A percentile compares a stretch with the other conserved stretches of the same genome.
These are phyloP conservation scores for Gynochthodes officinalis DNA, from an alignment of 257 asterid species.

Conservation along the genomic window DNA sequence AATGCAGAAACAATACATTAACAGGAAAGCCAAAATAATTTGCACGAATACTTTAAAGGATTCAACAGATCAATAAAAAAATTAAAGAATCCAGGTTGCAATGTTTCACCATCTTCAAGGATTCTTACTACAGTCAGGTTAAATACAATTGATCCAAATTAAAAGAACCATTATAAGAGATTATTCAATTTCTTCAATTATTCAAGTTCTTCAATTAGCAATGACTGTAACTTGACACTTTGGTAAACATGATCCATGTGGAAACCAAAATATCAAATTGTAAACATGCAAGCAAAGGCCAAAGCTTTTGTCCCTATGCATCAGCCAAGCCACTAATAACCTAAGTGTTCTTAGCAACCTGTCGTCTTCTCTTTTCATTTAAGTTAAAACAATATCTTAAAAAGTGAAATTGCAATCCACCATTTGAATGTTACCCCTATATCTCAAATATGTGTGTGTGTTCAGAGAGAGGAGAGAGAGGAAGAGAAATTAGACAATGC, in stretches of 20 bases:
- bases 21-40: too few species aligned
- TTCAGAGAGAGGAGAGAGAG: neutral
- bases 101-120: neutral
- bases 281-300: neutral
- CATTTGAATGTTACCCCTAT: neutral
- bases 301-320: neutral
- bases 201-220: too few species aligned
- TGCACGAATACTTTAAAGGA: neutral
- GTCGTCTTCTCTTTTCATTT: neutral
- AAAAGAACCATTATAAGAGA: neutral
- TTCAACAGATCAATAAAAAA: neutral
- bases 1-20: neutral
- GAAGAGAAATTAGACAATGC: neutral
- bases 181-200: neutral
- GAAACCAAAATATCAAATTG: neutral
- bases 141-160: neutral
- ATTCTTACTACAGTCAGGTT: neutral
- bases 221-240: neutral
- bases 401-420: neutral
- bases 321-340: neutral
- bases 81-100: neutral
- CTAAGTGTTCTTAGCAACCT: neutral
- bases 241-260: neutral
- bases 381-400: neutral
- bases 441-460: neutral